Evolutionary conservation across 768 basidiomycete genomes (phyloP), one percentile per base, ranked within the genome.

Genomic region (Cystofilobasidium macerans): DNA sequence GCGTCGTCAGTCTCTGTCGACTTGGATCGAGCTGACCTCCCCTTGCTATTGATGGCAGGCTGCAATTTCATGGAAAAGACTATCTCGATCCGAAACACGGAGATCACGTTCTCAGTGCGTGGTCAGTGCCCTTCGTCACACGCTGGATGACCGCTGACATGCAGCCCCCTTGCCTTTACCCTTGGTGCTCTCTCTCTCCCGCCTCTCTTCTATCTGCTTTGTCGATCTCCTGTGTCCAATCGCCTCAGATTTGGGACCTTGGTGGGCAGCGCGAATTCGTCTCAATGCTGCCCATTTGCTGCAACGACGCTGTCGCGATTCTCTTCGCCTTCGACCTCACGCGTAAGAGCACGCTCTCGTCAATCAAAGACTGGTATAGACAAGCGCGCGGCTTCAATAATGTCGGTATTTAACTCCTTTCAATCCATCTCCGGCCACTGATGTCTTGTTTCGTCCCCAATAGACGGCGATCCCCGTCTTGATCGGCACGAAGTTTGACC

Each of bases 41-140:
- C 20, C 33, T 33, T 42, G 51, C 20, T 42, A 14, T 42, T 54
- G 20, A 1, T 20, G 70, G 20, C 61, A 82, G 89, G 94, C 80
- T 92, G 97, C 80, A 97, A 97, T 78, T 98, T 98, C 78, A 98
- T 98, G 95, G 94, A 99, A 81, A 99, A 99, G 82, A 95, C 94
- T 20, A 97, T 99, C 73, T 88, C 89, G 64, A 94, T 99, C 71
- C 86, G 95, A 71, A 86, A 93, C 77, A 98, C 95, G 66, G 95
- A 94, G 64, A 98, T 99, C 77, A 97, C 94, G 3, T 98, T 99
- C 80, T 97, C 93, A 70, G 76, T 76, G 54, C 62, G 76, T n/a
- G n/a, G n/a, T n/a, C n/a, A n/a, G n/a, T n/a, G n/a, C n/a, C n/a
- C n/a, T n/a, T n/a, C n/a, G n/a, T n/a, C n/a, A n/a, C n/a, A n/a